Percentiles rank a stretch among this genome's conserved stretches.
Conservation (phyloP, 2,329 filamentous ascomycete species). For the Scedosporium boydii region DNA sequence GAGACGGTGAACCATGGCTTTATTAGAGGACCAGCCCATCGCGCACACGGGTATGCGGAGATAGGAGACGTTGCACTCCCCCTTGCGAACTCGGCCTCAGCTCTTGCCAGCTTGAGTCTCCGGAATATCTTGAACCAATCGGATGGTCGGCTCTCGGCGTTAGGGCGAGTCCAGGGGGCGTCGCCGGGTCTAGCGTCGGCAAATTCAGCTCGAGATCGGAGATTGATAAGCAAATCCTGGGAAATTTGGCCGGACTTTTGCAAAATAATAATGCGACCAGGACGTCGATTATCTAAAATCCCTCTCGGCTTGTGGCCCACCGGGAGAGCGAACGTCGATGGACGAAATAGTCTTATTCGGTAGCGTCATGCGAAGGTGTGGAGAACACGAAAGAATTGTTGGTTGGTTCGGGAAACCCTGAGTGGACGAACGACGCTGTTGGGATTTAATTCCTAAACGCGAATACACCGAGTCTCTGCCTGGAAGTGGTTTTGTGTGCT, state of each 20-base stretch:
- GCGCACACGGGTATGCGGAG: not conserved
- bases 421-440: not conserved
- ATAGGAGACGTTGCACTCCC: constrained; percentile 6
- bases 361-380: not conserved
- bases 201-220: not conserved
- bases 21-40: not conserved
- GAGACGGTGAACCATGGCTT: not conserved
- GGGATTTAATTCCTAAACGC: not conserved
- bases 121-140: not conserved
- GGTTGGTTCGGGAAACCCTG: not conserved
- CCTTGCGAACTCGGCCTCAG: not conserved
- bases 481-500: too few relatives aligned
- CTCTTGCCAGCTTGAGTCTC: not conserved
- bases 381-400: not conserved
- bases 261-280: too few relatives aligned
- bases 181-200: not conserved
- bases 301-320: too few relatives aligned
- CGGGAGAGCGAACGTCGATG: not conserved
- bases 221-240: not conserved
- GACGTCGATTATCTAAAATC: too few relatives aligned
- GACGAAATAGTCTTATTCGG: not conserved
- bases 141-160: not conserved
- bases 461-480: not conserved
- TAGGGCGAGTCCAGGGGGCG: not conserved
- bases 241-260: not conserved